Percentiles rank a stretch among this genome's conserved stretches.
phyloP scores from a whole-genome alignment of 164 flowering plant genomes.

The Nymphaea thermarum region DNA sequence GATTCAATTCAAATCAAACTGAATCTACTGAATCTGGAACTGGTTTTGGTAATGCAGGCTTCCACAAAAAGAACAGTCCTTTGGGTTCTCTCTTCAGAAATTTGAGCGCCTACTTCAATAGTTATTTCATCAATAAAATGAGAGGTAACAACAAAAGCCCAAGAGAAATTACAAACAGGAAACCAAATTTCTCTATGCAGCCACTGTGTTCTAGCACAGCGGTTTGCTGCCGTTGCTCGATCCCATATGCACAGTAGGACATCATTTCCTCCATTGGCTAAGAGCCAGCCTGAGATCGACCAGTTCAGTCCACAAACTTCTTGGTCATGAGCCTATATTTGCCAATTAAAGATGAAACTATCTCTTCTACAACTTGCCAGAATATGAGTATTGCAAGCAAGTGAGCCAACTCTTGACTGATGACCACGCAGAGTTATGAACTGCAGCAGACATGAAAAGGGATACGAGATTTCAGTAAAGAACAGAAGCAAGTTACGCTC shows the following conservation, averaged over 20 bases:
- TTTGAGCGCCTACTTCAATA: too few species aligned
- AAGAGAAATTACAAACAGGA: too few species aligned
- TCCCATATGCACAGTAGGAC: neutral
- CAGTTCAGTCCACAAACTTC: slow-evolving; percentile 8
- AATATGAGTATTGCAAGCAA: slow-evolving; percentile 2
- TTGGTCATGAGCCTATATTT: slow-evolving; percentile 4
- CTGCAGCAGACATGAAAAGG: too few species aligned
- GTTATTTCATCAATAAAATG: too few species aligned
- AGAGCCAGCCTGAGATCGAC: slow-evolving; percentile 4
- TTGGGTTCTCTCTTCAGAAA: too few species aligned
- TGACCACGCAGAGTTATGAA: neutral
- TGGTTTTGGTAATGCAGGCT: too few species aligned
- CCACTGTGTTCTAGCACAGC: slow-evolving; percentile 17
- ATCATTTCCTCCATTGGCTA: slow-evolving; percentile 7
- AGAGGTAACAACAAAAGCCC: too few species aligned
- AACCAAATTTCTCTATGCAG: slow-evolving; percentile 21
- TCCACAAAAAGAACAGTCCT: too few species aligned
- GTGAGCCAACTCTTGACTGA: neutral
- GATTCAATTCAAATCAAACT: too few species aligned
- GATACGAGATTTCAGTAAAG: neutral
- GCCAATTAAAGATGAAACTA: neutral
- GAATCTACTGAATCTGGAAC: too few species aligned
- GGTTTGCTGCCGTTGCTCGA: neutral
- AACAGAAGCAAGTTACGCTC: too few species aligned
- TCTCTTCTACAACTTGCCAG: slow-evolving; percentile 1